These are phyloP conservation scores for Canariomyces notabilis DNA, from an alignment of 2,329 filamentous ascomycete genomes.

Conservation along the genomic window DNA sequence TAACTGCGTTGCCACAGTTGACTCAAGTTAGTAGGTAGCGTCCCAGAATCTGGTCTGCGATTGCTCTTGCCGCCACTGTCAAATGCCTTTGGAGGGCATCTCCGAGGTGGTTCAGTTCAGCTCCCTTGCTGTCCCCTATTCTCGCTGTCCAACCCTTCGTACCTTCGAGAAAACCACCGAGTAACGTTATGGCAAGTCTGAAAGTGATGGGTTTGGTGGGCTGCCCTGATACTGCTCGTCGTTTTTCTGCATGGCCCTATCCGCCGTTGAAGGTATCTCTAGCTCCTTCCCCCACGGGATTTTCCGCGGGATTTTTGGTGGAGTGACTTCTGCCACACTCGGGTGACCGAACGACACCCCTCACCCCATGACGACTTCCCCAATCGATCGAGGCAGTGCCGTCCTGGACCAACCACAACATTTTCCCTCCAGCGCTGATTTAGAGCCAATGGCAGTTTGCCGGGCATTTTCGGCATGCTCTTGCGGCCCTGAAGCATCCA, in stretches of 20 bases:
- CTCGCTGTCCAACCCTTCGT: too few relatives aligned
- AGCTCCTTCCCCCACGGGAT: constrained; percentile 11
- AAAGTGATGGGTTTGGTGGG: constrained; percentile 16
- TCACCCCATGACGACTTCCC: constrained; percentile 7
- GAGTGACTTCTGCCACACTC: constrained; percentile 1
- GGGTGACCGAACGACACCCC: not conserved
- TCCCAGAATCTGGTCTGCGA: too few relatives aligned
- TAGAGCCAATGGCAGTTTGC: constrained; percentile 16
- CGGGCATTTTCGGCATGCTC: constrained; percentile 8
- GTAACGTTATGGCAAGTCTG: not conserved
- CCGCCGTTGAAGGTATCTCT: not conserved
- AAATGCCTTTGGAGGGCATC: too few relatives aligned
- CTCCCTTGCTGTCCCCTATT: not conserved
- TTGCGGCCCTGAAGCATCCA: constrained; percentile 1
- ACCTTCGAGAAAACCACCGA: too few relatives aligned
- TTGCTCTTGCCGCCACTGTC: too few relatives aligned
- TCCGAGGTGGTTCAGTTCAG: not conserved
- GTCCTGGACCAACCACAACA: constrained; percentile 13
- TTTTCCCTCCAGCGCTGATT: constrained; percentile 1
- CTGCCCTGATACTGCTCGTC: constrained; percentile 12
- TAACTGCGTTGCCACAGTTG: too few relatives aligned
- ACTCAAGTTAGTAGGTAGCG: too few relatives aligned
- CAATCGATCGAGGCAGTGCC: constrained; percentile 19
- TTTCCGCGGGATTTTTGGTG: not conserved
- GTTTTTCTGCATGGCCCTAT: constrained; percentile 1